phyloP scores from a whole-genome alignment of 2,329 filamentous ascomycete genomes.

The Ophiocordyceps robertsii region DNA sequence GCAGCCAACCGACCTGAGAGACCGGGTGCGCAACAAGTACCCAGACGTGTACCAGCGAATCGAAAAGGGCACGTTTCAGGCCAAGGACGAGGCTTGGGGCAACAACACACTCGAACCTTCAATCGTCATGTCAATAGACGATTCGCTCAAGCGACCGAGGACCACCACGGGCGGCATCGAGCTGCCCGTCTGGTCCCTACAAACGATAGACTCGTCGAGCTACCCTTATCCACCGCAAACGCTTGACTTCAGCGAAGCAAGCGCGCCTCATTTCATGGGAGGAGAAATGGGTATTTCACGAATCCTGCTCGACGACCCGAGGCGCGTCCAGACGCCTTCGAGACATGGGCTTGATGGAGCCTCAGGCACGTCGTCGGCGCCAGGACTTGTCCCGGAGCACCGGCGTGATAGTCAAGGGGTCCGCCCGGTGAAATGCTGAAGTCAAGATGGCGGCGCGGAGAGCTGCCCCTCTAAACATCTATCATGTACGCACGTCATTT shows the following conservation, averaged over 20 bases:
- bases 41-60: constrained; percentile 42
- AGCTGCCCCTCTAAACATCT: too few relatives aligned
- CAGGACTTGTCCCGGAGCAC: constrained; percentile 5
- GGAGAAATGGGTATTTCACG: constrained; percentile 51
- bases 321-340: constrained; percentile 11
- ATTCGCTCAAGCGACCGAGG: constrained; percentile 26
- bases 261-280: constrained; percentile 24
- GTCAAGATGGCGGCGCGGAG: background rate
- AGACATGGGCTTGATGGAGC: constrained; percentile 14
- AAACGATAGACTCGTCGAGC: constrained; percentile 17
- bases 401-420: constrained; percentile 7
- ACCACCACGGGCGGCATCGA: constrained; percentile 28
- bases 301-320: constrained; percentile 41
- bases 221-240: constrained; percentile 11
- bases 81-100: constrained; percentile 25
- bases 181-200: constrained; percentile 27
- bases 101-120: constrained; percentile 37
- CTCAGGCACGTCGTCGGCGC: constrained; percentile 11
- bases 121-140: constrained; percentile 34
- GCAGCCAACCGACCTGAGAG: constrained; percentile 49
- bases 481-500: background rate
- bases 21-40: constrained; percentile 51
- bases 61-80: constrained; percentile 38
- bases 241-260: constrained; percentile 31
- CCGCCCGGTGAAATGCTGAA: constrained; percentile 7